A percentile compares a stretch with the other conserved stretches of the same genome.
Evolutionary conservation across 2,329 filamentous ascomycete species (phyloP).

Genomic region (Diaporthe nobilis): DNA sequence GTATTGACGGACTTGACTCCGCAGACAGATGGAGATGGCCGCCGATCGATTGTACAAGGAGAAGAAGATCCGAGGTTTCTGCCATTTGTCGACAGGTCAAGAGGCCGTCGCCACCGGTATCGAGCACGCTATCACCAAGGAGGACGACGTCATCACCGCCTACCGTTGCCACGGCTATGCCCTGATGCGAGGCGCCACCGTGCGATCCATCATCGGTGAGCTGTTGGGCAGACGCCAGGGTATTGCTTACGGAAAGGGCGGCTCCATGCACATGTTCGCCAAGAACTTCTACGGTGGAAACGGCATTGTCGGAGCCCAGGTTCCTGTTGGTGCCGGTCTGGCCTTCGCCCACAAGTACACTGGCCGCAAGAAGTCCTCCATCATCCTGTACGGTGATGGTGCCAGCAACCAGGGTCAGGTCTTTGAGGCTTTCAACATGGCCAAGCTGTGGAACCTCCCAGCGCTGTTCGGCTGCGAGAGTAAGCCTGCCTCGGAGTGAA

Average conservation of each 20-base stretch:
- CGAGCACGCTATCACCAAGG: constrained; percentile 92
- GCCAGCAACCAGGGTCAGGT: constrained; percentile 99
- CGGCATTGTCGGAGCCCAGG: constrained; percentile 98
- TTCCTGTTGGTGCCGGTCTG: constrained; percentile 95
- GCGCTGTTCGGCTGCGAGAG: constrained; percentile 98
- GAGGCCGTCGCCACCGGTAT: constrained; percentile 98
- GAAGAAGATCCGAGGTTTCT: constrained; percentile 99
- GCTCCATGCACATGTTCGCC: constrained; percentile 99
- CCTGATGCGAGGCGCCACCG: constrained; percentile 91
- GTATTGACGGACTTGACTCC: constrained; percentile 37
- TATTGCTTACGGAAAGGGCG: constrained; percentile 98
- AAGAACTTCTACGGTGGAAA: constrained; percentile 99
- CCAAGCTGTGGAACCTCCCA: constrained; percentile 97
- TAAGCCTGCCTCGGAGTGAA: constrained; percentile 64
- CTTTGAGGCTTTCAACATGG: constrained; percentile 99
- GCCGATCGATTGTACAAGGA: constrained; percentile 99
- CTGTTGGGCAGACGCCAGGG: constrained; percentile 94
- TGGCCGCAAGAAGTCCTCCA: constrained; percentile 85
- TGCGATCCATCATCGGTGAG: constrained; percentile 96
- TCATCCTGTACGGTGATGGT: constrained; percentile 97
- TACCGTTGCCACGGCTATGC: constrained; percentile 99
- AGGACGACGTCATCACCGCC: constrained; percentile 96
- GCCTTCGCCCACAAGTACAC: constrained; percentile 98
- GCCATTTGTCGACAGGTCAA: constrained; percentile 97
- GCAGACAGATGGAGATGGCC: constrained; percentile 99